These are phyloP conservation scores for Globisporangium parvum DNA, from an alignment of 352 stramenopile species.

Conservation along the genomic window DNA sequence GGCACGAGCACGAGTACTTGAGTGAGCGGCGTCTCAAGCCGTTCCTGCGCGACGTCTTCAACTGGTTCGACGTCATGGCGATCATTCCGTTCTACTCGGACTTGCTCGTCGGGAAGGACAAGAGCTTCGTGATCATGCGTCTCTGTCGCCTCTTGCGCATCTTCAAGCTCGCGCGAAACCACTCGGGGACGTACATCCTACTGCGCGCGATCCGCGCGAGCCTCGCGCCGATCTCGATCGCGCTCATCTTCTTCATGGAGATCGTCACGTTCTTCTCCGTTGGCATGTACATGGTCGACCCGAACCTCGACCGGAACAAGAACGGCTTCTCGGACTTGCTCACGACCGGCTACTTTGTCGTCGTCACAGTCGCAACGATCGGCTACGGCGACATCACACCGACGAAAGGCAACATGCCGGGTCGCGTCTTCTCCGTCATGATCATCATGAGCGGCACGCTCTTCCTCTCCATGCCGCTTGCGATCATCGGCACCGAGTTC, in stretches of 20 bases:
- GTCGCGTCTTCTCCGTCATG: slow-evolving; percentile 60
- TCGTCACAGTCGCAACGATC: slow-evolving; percentile 71
- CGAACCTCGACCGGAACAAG: slow-evolving; percentile 55
- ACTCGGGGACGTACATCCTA: slow-evolving; percentile 75
- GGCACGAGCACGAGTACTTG: slow-evolving; percentile 65
- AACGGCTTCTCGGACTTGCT: slow-evolving; percentile 66
- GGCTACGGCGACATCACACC: slow-evolving; percentile 76
- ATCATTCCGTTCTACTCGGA: slow-evolving; percentile 75
- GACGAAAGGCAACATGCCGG: slow-evolving; percentile 63
- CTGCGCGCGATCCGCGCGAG: slow-evolving; percentile 63
- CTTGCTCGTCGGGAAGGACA: slow-evolving; percentile 60
- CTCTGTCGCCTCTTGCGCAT: slow-evolving; percentile 69
- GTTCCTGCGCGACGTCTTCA: slow-evolving; percentile 72
- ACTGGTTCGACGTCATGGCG: slow-evolving; percentile 74
- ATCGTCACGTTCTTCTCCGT: slow-evolving; percentile 79
- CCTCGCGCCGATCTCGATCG: slow-evolving; percentile 71
- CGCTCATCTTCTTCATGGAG: slow-evolving; percentile 77
- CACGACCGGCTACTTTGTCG: slow-evolving; percentile 70
- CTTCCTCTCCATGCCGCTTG: slow-evolving; percentile 81
- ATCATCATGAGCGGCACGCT: slow-evolving; percentile 82
- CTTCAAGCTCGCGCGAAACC: slow-evolving; percentile 74
- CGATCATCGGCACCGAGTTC: slow-evolving; percentile 84
- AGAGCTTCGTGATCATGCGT: slow-evolving; percentile 68
- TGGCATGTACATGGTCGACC: slow-evolving; percentile 78
- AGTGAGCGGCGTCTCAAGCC: slow-evolving; percentile 54